A percentile compares a stretch with the other conserved stretches of the same genome.
phyloP scores from a whole-genome alignment of 768 basidiomycete genomes.

The Rickenella mellea region DNA sequence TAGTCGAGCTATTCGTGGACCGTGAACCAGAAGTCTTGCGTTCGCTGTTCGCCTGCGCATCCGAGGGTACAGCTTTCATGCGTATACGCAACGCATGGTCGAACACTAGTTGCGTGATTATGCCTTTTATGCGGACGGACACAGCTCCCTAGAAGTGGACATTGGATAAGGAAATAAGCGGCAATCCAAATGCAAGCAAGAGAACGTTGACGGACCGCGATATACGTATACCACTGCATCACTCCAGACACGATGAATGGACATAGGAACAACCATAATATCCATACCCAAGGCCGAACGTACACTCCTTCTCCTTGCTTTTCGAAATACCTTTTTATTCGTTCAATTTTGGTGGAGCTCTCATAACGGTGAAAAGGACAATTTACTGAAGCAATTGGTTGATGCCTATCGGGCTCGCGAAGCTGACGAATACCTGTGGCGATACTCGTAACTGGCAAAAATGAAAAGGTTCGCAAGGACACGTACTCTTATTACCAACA shows the following conservation, averaged over 20 bases:
- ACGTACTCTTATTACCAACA: constrained; percentile 13
- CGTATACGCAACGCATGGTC: constrained; percentile 29
- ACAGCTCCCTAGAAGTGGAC: constrained; percentile 3
- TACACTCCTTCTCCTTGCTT: constrained; percentile 33
- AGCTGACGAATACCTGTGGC: constrained; percentile 15
- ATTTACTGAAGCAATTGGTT: constrained; percentile 30
- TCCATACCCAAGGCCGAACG: constrained; percentile 65
- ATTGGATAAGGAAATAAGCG: background rate
- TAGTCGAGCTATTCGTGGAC: background rate
- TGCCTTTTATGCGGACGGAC: constrained; percentile 22
- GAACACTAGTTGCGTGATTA: constrained; percentile 30
- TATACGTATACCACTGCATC: constrained; percentile 46
- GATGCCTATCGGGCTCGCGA: constrained; percentile 30
- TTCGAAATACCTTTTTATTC: constrained; percentile 59
- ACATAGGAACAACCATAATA: constrained; percentile 39
- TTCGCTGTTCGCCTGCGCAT: constrained; percentile 2
- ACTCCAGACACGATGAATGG: constrained; percentile 31
- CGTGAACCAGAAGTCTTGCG: constrained; percentile 1
- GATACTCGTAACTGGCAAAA: no score
- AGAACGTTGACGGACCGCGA: constrained; percentile 14
- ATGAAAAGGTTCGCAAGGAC: no score
- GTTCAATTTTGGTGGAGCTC: background rate
- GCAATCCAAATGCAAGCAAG: background rate
- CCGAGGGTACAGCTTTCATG: constrained; percentile 23
- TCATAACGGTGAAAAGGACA: background rate